Percentiles rank a stretch among this genome's conserved stretches.
Conservation (phyloP, 495 filamentous ascomycete species). For the Daldinia caldariorum region DNA sequence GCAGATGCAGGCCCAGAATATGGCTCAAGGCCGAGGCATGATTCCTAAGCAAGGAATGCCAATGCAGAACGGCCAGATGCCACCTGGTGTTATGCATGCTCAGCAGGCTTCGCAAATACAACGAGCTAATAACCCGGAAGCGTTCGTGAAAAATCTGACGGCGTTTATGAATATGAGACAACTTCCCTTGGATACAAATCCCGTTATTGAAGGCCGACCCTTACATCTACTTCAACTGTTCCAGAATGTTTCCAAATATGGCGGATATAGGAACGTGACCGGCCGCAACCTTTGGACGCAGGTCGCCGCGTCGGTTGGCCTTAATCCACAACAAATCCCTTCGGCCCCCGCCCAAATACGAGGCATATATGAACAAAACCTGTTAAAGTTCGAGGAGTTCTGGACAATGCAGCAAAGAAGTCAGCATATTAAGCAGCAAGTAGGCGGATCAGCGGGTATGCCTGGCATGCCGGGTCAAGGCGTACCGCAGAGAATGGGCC, state of each 20-base stretch:
- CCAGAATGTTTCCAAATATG: conserved; percentile 72
- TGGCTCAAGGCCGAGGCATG: conserved; percentile 59
- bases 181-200: conserved; percentile 74
- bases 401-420: conserved; percentile 68
- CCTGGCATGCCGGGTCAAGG: conserved; percentile 52
- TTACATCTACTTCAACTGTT: conserved; percentile 81
- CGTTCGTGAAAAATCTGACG: conserved; percentile 78
- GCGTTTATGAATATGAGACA: conserved; percentile 76
- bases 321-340: conserved; percentile 71
- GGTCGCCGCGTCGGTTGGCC: conserved; percentile 73
- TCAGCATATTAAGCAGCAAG: conserved; percentile 66
- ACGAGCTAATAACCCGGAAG: conserved; percentile 62
- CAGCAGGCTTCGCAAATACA: conserved; percentile 49
- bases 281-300: conserved; percentile 74
- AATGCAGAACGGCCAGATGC: conserved; percentile 58
- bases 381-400: conserved; percentile 78
- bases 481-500: conserved; percentile 53
- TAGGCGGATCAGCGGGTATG: conserved; percentile 52
- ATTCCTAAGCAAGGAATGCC: conserved; percentile 60
- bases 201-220: conserved; percentile 72
- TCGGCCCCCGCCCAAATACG: conserved; percentile 74
- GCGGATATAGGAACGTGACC: conserved; percentile 79
- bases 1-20: conserved; percentile 55
- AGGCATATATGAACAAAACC: conserved; percentile 75
- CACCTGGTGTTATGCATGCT: conserved; percentile 54